Conservation (phyloP, 805 yeast genomes). For the Yamadazyma phyllophila region DNA sequence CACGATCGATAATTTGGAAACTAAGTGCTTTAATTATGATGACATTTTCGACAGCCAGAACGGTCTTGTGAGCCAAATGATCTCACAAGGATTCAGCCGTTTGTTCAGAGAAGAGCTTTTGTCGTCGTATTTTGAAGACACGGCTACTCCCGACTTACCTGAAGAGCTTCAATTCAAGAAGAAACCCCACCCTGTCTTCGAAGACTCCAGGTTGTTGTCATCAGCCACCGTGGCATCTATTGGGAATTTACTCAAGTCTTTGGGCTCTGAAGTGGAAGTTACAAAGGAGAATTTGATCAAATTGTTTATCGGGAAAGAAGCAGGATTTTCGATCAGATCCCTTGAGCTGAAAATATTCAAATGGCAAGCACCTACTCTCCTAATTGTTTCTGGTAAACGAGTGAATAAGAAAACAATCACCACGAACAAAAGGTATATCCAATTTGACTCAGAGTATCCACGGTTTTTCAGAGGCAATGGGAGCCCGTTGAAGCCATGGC, state of each 20-base stretch:
- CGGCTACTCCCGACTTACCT: neutral
- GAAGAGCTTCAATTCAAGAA: neutral
- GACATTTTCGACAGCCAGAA: constrained; percentile 15
- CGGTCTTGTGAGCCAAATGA: constrained; percentile 3
- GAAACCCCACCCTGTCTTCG: constrained; percentile 12
- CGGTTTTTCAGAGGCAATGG: constrained; percentile 29
- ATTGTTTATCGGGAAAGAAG: constrained; percentile 68
- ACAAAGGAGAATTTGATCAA: constrained; percentile 51
- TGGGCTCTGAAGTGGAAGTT: constrained; percentile 31
- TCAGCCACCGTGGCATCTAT: constrained; percentile 40
- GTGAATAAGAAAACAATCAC: constrained; percentile 33
- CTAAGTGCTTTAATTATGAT: constrained; percentile 13
- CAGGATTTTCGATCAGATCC: constrained; percentile 86
- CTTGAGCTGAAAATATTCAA: constrained; percentile 80
- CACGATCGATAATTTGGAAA: constrained; percentile 9
- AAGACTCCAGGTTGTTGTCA: constrained; percentile 38
- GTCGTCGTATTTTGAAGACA: constrained; percentile 11
- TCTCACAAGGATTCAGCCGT: constrained; percentile 17
- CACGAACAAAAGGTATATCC: constrained; percentile 46
- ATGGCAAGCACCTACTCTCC: constrained; percentile 84
- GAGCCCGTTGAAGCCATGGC: constrained; percentile 28
- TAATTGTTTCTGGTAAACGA: constrained; percentile 65
- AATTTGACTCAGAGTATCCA: constrained; percentile 51
- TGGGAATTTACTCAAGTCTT: constrained; percentile 26
- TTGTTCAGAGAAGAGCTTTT: constrained; percentile 34